These are phyloP conservation scores for Cystoderma amianthinum DNA, from an alignment of 768 basidiomycete genomes.

Conservation along the genomic window DNA sequence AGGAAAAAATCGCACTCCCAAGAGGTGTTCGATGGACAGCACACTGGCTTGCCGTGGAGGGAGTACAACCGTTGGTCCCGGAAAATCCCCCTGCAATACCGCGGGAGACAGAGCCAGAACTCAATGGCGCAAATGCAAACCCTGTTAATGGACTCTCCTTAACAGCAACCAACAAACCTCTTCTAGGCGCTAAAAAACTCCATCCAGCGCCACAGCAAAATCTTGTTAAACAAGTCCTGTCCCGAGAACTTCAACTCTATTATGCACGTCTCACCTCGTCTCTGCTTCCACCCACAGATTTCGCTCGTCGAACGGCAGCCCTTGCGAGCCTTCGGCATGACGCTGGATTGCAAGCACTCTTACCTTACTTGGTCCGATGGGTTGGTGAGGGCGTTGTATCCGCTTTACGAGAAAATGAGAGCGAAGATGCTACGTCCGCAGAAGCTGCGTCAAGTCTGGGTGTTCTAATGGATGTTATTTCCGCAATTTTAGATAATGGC, in stretches of 20 bases:
- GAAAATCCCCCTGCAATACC: constrained; percentile 89
- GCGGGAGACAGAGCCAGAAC: constrained; percentile 29
- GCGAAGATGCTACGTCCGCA: constrained; percentile 36
- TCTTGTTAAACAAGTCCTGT: constrained; percentile 87
- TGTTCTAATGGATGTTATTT: constrained; percentile 77
- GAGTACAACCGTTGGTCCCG: constrained; percentile 93
- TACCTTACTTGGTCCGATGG: constrained; percentile 95
- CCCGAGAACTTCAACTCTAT: constrained; percentile 90
- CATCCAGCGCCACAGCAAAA: constrained; percentile 49
- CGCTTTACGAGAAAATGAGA: constrained; percentile 46
- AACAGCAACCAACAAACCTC: background rate
- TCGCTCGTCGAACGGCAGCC: constrained; percentile 78
- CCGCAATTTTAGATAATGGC: constrained; percentile 79
- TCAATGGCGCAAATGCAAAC: background rate
- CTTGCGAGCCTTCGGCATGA: constrained; percentile 85
- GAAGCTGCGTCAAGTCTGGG: constrained; percentile 64
- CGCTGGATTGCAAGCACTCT: constrained; percentile 83
- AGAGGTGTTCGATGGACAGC: constrained; percentile 84
- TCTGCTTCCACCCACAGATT: constrained; percentile 67
- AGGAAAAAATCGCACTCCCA: constrained; percentile 78
- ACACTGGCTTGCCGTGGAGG: constrained; percentile 98
- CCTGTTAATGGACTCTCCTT: background rate
- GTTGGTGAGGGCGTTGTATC: constrained; percentile 81
- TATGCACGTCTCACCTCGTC: constrained; percentile 87
- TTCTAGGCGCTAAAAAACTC: constrained; percentile 24